Percentiles rank a stretch among this genome's conserved stretches.
phyloP scores from a whole-genome alignment of 2,329 filamentous ascomycete species.

The Cordyceps tenuipes region DNA sequence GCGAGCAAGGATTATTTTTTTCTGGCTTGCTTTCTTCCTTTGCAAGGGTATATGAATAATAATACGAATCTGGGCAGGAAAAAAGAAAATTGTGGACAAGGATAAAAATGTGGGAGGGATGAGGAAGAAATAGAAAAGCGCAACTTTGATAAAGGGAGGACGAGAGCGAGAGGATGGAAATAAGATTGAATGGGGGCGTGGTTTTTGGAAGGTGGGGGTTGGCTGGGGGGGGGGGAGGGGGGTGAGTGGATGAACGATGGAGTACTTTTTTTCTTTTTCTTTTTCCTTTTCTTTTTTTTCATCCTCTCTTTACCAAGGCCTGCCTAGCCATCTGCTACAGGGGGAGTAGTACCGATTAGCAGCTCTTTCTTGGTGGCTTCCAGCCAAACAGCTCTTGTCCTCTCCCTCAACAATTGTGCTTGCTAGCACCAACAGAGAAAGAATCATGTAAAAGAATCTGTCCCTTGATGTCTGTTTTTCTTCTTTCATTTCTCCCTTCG shows the following conservation, averaged over 20 bases:
- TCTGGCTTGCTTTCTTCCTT: background rate
- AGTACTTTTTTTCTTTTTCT: background rate
- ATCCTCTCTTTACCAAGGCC: too few relatives aligned
- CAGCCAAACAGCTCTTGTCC: background rate
- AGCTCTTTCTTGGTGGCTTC: background rate
- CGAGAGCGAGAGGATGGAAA: background rate
- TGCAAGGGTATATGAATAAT: background rate
- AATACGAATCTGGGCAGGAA: constrained; percentile 6
- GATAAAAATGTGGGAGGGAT: background rate
- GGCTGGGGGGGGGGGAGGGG: background rate
- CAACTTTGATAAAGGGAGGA: background rate
- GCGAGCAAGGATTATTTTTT: background rate
- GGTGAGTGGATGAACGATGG: background rate
- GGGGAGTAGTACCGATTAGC: too few relatives aligned
- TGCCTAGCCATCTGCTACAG: too few relatives aligned
- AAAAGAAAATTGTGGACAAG: background rate
- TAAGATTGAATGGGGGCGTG: constrained; percentile 1
- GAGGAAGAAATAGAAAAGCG: background rate
- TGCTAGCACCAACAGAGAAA: background rate
- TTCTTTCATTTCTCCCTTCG: background rate
- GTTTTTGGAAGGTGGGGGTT: background rate
- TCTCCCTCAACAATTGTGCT: background rate
- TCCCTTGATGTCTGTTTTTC: background rate
- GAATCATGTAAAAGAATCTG: background rate
- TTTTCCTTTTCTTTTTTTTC: background rate